Evolutionary conservation across 768 basidiomycete species (phyloP).

Genomic region (Boletus sensibilis): DNA sequence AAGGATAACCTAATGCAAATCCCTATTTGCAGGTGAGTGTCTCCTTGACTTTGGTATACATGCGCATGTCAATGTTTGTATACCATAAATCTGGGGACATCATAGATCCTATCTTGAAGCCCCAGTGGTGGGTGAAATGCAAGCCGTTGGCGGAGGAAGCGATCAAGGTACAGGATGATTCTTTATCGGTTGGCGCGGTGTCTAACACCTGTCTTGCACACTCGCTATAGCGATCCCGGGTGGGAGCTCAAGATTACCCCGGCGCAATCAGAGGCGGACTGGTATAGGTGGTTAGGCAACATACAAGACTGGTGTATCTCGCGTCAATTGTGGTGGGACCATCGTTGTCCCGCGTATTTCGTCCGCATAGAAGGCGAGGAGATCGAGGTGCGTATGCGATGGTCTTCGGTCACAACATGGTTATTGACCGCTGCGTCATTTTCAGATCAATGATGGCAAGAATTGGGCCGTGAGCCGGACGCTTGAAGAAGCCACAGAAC

Average conservation of each 20-base stretch:
- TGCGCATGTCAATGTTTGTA: conserved; percentile 3
- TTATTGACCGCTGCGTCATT: background rate
- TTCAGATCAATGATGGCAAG: conserved; percentile 63
- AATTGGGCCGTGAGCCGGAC: conserved; percentile 92
- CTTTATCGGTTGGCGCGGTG: background rate
- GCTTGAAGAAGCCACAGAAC: conserved; percentile 70
- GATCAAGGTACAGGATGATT: conserved; percentile 56
- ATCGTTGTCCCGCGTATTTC: conserved; percentile 93
- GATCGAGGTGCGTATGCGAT: conserved; percentile 51
- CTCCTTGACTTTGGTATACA: background rate
- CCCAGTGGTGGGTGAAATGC: conserved; percentile 99
- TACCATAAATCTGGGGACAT: conserved; percentile 91
- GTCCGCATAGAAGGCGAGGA: conserved; percentile 77
- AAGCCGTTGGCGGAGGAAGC: conserved; percentile 88
- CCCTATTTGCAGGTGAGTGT: conserved; percentile 76
- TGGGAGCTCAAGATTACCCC: conserved; percentile 84
- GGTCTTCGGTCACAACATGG: background rate
- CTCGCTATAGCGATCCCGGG: conserved; percentile 68
- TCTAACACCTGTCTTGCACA: background rate
- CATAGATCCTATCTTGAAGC: conserved; percentile 93
- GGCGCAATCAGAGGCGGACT: conserved; percentile 85
- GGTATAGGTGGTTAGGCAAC: conserved; percentile 93
- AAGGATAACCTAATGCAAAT: conserved; percentile 98
- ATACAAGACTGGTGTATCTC: conserved; percentile 99
- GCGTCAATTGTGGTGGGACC: conserved; percentile 99